Percentiles rank a stretch among this genome's conserved stretches.
These are phyloP conservation scores for Diatrype stigma DNA, from an alignment of 2,329 filamentous ascomycete species.

Conservation along the genomic window DNA sequence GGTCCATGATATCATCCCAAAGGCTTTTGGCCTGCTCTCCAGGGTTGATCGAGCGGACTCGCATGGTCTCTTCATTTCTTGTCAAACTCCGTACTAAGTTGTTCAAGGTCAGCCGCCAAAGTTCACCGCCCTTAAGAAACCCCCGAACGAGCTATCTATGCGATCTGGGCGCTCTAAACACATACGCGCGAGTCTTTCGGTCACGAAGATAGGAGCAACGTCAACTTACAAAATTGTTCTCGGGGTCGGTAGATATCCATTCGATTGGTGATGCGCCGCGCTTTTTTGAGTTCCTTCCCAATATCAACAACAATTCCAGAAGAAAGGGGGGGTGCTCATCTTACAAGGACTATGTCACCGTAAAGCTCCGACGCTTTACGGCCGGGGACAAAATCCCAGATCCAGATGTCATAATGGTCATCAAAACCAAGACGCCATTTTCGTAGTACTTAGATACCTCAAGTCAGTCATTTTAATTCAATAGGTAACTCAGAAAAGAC, in stretches of 20 bases:
- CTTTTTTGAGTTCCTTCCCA: conserved; percentile 22
- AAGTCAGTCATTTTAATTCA: neutral
- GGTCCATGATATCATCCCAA: conserved; percentile 20
- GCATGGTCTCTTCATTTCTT: conserved; percentile 19
- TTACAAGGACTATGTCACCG: conserved; percentile 15
- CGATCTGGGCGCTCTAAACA: neutral
- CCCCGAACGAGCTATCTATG: neutral
- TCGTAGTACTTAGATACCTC: conserved; percentile 4
- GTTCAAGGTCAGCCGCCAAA: neutral
- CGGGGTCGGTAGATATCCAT: conserved; percentile 20
- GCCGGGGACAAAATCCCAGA: conserved; percentile 26
- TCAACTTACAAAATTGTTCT: conserved; percentile 13
- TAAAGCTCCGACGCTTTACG: conserved; percentile 13
- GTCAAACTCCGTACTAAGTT: conserved; percentile 16
- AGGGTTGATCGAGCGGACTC: conserved; percentile 22
- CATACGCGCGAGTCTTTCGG: neutral
- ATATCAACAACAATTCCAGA: conserved; percentile 4
- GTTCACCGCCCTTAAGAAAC: neutral
- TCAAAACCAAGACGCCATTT: conserved; percentile 24
- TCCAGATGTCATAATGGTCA: conserved; percentile 26
- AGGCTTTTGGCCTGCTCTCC: conserved; percentile 20
- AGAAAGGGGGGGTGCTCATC: neutral
- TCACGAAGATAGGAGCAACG: neutral
- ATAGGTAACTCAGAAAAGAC: neutral
- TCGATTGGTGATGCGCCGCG: conserved; percentile 19